Base-by-base conservation (phyloP, 75 land plant species). In the Pinus albicaulis region DNA sequence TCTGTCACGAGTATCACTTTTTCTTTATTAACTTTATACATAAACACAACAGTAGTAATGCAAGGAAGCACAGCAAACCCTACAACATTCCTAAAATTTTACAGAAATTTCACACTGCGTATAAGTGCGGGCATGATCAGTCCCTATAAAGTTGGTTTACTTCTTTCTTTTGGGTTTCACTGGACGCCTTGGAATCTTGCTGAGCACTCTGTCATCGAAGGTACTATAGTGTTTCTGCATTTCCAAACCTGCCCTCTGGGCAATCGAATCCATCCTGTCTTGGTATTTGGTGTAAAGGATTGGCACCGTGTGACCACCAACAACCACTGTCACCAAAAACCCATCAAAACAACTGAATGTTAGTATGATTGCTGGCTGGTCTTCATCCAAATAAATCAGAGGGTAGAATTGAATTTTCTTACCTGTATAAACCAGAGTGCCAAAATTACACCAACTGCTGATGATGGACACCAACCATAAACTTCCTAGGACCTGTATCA, bases 171-270 rank as follows among this genome's bases (percentile, higher is more conserved):
- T 59, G 60, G 60, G 60, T 5, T 59, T 59, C 60, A 59, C 60
- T 19, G 60, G 60, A n/a, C 60, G 22, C 6, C 60, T 59, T 59
- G 60, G 60, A 59, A 59, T 59, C 60, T 59, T 59, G 60, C 60
- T 59, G 60, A 59, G 60, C 60, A 59, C 60, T n/a, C 0, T 59
- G 22, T 59, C 22, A 59, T 59, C 60, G 22, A 59, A 59, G 19
- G 19, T 17, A 19, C 60, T 59, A n/a, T 19, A 59, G 5, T 59
- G 60, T 16, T 59, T 59, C 60, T 19, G 4, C 19, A 59, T 59
- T n/a, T 59, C 60, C 22, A 4, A 3, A 17, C 60, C 22, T 59
- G 60, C 60, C 17, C 5, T 59, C 20, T 16, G 3, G 19, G 60
- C 60, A 19, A 19, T n/a, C 19, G 0, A n/a, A 3, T 59, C 60